Evolutionary conservation across 2,329 filamentous ascomycete species (phyloP), one percentile per base, ranked within the genome.

Genomic region (Periconia sp.): DNA sequence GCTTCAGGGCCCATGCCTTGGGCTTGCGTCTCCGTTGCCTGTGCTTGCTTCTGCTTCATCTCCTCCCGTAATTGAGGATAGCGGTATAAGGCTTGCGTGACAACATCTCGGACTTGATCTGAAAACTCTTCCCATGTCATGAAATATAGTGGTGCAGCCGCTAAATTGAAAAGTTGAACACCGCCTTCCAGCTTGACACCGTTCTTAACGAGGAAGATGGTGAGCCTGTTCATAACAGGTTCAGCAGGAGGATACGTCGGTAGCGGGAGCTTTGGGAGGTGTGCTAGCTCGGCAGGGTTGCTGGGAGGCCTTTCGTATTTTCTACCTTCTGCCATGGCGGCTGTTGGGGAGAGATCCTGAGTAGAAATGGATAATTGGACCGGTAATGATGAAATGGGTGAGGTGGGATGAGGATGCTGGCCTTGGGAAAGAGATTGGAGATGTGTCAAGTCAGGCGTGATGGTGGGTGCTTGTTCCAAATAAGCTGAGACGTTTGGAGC

Each of bases 201-300:
- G 49, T 88, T 86, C 59, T 82, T 86, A 19, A 84, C 88, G 52
- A 86, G 87, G 61, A 88, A 87, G n/a, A 82, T 81, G 23, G 78
- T 80, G 26, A 80, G 79, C 4, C 80, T 81, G 4, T 45, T 50
- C 7, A 68, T 52, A 12, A 51, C 16, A 3, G 50, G 51, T 7
- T 55, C 43, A 30, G 32, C 35, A 6, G 35, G 19, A 15, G 28
- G 36, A 2, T 40, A 26, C 11, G 24, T 41, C 5, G 53, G 52
- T 9, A 53, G 46, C 32, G 47, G 22, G 10, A 38, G 31, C 30
- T 49, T 35, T 11, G 21, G 24, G 22, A n/a, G 17, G n/a, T n/a
- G n/a, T n/a, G n/a, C n/a, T n/a, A n/a, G 13, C 23, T 40, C 26
- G 48, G 28, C 28, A 32, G 24, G 22, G 16, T 10, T 36, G 16